Evolutionary conservation across 257 asterid genomes (phyloP).

Genomic region (Nicotiana tabacum): DNA sequence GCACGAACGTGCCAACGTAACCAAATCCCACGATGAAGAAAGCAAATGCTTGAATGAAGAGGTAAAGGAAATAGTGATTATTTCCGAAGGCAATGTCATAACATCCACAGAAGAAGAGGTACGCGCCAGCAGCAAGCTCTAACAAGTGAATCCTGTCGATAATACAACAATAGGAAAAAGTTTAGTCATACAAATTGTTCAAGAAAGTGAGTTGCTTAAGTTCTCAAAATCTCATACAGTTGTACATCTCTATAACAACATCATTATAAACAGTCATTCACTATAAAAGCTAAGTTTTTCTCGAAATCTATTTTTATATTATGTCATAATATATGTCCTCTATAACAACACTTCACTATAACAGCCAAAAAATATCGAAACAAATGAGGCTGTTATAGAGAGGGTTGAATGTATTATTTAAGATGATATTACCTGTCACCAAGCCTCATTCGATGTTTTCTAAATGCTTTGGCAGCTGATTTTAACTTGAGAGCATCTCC

Average conservation of each 20-base stretch:
- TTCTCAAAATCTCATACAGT: too few species aligned
- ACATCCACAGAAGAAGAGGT: slow-evolving; percentile 77
- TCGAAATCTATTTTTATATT: too few species aligned
- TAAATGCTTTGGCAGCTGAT: slow-evolving; percentile 46
- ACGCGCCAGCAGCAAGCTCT: slow-evolving; percentile 55
- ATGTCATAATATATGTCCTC: too few species aligned
- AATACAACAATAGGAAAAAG: neutral
- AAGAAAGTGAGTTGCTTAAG: neutral
- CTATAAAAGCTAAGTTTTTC: too few species aligned
- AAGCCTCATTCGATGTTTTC: slow-evolving; percentile 47
- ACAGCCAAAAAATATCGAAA: too few species aligned
- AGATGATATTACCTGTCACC: slow-evolving; percentile 59
- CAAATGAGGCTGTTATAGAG: too few species aligned
- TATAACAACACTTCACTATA: too few species aligned
- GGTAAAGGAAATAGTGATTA: slow-evolving; percentile 55
- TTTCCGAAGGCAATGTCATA: slow-evolving; percentile 63
- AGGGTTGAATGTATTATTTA: neutral
- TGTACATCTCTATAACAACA: too few species aligned
- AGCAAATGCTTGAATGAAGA: slow-evolving; percentile 59
- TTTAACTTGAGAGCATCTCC: slow-evolving; percentile 72
- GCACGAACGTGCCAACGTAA: slow-evolving; percentile 65
- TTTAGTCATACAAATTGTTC: neutral
- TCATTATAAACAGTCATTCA: too few species aligned
- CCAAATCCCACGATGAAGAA: slow-evolving; percentile 79
- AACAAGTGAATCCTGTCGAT: slow-evolving; percentile 52